phyloP scores from a whole-genome alignment of 2,329 filamentous ascomycete genomes.

The Paecilomyces fulvus region DNA sequence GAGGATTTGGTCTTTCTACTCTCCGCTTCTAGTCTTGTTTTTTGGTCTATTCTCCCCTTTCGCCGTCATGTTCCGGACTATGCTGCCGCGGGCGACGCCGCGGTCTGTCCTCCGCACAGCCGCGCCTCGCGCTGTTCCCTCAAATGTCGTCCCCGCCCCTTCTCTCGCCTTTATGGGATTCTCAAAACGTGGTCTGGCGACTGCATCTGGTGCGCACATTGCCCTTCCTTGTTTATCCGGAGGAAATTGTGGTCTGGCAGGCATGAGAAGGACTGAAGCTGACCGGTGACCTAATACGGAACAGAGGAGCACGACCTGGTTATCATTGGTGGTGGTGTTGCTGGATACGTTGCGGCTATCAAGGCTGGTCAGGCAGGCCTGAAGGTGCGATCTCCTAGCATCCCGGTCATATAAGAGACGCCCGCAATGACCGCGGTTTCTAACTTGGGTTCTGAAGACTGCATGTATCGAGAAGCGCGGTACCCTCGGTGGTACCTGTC shows the following conservation, averaged over 20 bases:
- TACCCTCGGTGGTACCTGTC: conserved; percentile 85
- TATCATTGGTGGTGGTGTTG: conserved; percentile 96
- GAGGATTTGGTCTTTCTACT: conserved; percentile 21
- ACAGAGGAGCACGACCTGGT: conserved; percentile 91
- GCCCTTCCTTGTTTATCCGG: not conserved
- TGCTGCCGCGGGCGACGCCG: conserved; percentile 42
- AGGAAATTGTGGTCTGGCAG: not conserved
- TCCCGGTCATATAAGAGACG: not conserved
- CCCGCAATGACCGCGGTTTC: conserved; percentile 2
- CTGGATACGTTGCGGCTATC: conserved; percentile 97
- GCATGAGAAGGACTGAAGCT: conserved; percentile 9
- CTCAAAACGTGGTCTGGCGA: conserved; percentile 50
- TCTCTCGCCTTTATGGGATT: conserved; percentile 41
- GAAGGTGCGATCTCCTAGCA: conserved; percentile 55
- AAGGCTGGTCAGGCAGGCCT: conserved; percentile 96
- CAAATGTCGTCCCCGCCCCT: conserved; percentile 27
- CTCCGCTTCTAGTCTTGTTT: conserved; percentile 19
- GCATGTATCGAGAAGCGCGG: conserved; percentile 98
- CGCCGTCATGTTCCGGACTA: conserved; percentile 44
- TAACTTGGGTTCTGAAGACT: conserved; percentile 49
- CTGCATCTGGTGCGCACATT: conserved; percentile 36
- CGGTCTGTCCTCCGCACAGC: conserved; percentile 34
- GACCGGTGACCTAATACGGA: conserved; percentile 9
- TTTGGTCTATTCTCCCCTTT: conserved; percentile 14
- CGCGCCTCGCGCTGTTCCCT: conserved; percentile 27